Conservation (phyloP, 2,329 filamentous ascomycete species). For the Botrytis fabae region DNA sequence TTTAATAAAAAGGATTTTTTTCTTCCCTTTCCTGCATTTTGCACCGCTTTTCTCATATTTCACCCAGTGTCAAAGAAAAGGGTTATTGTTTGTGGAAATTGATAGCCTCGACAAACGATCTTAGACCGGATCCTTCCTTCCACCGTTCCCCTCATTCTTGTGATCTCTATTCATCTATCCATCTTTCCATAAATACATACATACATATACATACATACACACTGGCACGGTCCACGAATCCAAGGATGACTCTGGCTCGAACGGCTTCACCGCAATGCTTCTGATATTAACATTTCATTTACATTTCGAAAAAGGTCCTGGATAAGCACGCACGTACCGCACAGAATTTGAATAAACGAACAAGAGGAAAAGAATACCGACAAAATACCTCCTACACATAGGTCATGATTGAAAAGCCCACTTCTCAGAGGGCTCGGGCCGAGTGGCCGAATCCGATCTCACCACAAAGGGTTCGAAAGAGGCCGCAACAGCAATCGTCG, state of each 20-base stretch:
- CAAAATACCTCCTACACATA: conserved; percentile 1
- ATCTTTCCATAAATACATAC: not conserved
- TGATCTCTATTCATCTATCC: not conserved
- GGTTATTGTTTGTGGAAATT: not conserved
- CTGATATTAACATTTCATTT: conserved; percentile 19
- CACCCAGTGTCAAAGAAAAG: not conserved
- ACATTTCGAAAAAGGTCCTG: conserved; percentile 17
- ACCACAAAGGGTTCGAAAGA: conserved; percentile 21
- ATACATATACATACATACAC: not conserved
- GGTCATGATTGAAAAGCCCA: conserved; percentile 21
- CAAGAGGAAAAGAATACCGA: not conserved
- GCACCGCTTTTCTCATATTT: conserved; percentile 14
- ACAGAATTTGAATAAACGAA: conserved; percentile 11
- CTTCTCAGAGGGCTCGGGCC: conserved; percentile 16
- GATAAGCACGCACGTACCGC: conserved; percentile 17
- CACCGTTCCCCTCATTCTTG: conserved; percentile 2
- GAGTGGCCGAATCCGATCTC: conserved; percentile 21
- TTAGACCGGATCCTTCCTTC: not conserved
- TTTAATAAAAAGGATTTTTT: not conserved
- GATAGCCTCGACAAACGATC: conserved; percentile 1
- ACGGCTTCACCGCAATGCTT: conserved; percentile 20
- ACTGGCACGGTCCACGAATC: conserved; percentile 16
- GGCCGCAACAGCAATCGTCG: conserved; percentile 10
- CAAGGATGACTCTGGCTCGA: conserved; percentile 18
- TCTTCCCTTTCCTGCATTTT: conserved; percentile 7